Evolutionary conservation across 352 stramenopile species (phyloP).

Genomic region (Phytophthora tentaculata): DNA sequence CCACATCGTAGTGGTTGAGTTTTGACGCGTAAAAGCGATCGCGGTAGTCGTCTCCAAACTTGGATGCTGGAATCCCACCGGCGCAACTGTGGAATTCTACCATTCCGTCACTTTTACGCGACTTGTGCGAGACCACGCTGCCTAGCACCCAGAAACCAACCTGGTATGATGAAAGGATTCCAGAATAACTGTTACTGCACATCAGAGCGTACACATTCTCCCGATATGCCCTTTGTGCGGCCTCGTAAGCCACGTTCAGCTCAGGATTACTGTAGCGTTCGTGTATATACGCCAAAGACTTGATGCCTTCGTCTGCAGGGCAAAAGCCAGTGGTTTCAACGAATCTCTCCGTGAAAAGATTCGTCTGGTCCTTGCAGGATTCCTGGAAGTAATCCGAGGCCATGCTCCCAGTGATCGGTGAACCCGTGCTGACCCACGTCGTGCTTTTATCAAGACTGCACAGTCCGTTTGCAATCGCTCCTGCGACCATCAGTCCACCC

Average conservation of each 20-base stretch:
- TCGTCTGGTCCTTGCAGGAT: slow-evolving; percentile 37
- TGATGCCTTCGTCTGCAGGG: slow-evolving; percentile 36
- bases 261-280: slow-evolving; percentile 27
- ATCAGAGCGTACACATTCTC: slow-evolving; percentile 43
- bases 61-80: slow-evolving; percentile 26
- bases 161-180: slow-evolving; percentile 42
- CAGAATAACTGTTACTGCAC: slow-evolving; percentile 41
- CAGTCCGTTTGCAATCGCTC: slow-evolving; percentile 38
- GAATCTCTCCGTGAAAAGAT: slow-evolving; percentile 29
- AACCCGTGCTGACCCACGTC: slow-evolving; percentile 35
- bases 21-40: slow-evolving; percentile 42
- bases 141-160: slow-evolving; percentile 32
- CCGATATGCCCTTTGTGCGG: slow-evolving; percentile 36
- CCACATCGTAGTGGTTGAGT: slow-evolving; percentile 42
- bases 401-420: slow-evolving; percentile 42
- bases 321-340: slow-evolving; percentile 36
- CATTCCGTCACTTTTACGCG: slow-evolving; percentile 37
- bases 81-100: slow-evolving; percentile 42
- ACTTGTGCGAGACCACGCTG: slow-evolving; percentile 37
- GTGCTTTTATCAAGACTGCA: slow-evolving; percentile 40
- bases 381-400: slow-evolving; percentile 35
- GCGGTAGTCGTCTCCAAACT: slow-evolving; percentile 38
- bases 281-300: slow-evolving; percentile 42
- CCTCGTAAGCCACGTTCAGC: slow-evolving; percentile 31
- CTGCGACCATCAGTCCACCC: slow-evolving; percentile 37